Evolutionary conservation across 192 early-diverging fungal species (phyloP), one percentile per base, ranked within the genome.

Genomic region (Coemansia sp.): DNA sequence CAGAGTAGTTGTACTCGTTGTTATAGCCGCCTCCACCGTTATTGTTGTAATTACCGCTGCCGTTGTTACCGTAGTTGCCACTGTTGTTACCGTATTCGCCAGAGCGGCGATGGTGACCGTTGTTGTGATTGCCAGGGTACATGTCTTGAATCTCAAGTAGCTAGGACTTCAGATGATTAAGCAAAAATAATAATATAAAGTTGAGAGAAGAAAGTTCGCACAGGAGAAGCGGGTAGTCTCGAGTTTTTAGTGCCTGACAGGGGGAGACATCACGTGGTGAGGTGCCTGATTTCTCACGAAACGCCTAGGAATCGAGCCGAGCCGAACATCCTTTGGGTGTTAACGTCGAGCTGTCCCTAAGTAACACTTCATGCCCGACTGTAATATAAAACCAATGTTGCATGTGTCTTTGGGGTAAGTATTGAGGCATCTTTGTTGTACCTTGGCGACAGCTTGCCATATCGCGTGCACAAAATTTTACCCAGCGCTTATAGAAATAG

Each of bases 91-190:
- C 1, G 16, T 54, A 59, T 44, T 73, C 57, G 31, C 57, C 57
- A 13, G 57, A 59, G 31, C 31, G 72, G 47, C 59, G 64, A 8
- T 75, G 24, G 57, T 33, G 68, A 41, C 64, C 55, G 18, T 75
- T 70, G 59, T 77, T 46, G 46, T 73, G 65, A 42, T 78, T 62
- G 33, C 83, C 77, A 5, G 78, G 75, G 43, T 67, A 78, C 83
- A 85, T 85, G 51, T 18, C 57, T 59, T n/a, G 31, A 59, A 59
- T 59, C 57, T 34, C 57, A 36, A 59, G 16, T 59, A 59, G 33
- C 54, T 36, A 59, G 29, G 16, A 7, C 57, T 74, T 29, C 12
- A 31, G 41, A 57, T 24, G 54, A 57, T 57, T 57, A 43, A 40
- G 33, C 13, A 60, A 22, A 22, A 24, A 22, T 4, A 20, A 46